Conservation (phyloP, 2,329 filamentous ascomycete genomes). For the Talaromyces amestolkiae region DNA sequence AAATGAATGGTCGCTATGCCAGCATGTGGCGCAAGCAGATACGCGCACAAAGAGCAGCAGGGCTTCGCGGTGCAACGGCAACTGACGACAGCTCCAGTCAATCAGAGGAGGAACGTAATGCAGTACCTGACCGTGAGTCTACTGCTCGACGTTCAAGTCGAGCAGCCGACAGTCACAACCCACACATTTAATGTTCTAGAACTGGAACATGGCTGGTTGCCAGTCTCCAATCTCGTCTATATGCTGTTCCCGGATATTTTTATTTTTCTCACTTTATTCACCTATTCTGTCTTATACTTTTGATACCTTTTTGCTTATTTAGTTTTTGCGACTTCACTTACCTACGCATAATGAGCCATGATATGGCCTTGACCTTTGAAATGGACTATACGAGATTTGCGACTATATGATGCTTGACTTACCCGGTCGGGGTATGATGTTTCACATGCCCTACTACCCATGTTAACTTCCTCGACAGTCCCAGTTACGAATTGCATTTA, state of each 20-base stretch:
- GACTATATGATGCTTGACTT: conserved; percentile 4
- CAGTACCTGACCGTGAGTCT: conserved; percentile 20
- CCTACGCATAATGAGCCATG: conserved; percentile 5
- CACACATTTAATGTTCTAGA: neutral
- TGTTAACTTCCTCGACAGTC: neutral
- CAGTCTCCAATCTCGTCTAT: neutral
- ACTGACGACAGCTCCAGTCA: conserved; percentile 50
- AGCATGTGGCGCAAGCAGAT: conserved; percentile 91
- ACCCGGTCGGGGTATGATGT: neutral
- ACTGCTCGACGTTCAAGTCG: conserved; percentile 23
- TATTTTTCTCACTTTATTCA: neutral
- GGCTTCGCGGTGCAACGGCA: conserved; percentile 27
- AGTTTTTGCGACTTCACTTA: conserved; percentile 1
- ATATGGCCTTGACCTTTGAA: conserved; percentile 11
- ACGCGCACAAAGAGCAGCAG: conserved; percentile 68
- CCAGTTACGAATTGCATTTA: conserved; percentile 6
- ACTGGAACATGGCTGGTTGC: neutral
- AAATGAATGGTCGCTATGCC: conserved; percentile 68
- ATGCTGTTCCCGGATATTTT: neutral
- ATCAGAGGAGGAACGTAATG: conserved; percentile 47
- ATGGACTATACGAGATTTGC: conserved; percentile 8
- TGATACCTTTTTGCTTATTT: conserved; percentile 12
- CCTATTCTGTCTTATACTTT: conserved; percentile 2
- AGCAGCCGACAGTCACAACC: conserved; percentile 18
- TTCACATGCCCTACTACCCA: neutral